A percentile compares a stretch with the other conserved stretches of the same genome.
Conservation (phyloP, 2,329 filamentous ascomycete genomes). For the Pseudomassariella vexata region DNA sequence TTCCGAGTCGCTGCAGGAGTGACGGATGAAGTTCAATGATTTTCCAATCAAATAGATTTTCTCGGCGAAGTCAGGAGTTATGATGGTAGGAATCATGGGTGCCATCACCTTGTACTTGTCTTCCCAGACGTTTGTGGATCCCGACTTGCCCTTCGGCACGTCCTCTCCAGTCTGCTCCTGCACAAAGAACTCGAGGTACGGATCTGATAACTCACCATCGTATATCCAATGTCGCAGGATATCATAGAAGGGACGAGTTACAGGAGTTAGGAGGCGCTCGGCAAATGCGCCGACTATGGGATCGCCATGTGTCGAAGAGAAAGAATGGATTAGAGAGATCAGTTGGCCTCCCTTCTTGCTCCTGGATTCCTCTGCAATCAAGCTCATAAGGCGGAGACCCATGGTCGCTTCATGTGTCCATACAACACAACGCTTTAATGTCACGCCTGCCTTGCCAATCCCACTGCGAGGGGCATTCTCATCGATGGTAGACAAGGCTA, state of each 20-base stretch:
- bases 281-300: slow-evolving; percentile 92
- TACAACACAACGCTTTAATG: slow-evolving; percentile 88
- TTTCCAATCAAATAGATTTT: slow-evolving; percentile 98
- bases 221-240: slow-evolving; percentile 98
- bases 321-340: slow-evolving; percentile 87
- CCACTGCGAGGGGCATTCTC: slow-evolving; percentile 61
- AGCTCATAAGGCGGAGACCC: slow-evolving; percentile 85
- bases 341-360: slow-evolving; percentile 81
- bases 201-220: slow-evolving; percentile 94
- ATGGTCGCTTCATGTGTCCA: slow-evolving; percentile 98
- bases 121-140: slow-evolving; percentile 90
- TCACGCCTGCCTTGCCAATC: slow-evolving; percentile 83
- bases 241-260: slow-evolving; percentile 93
- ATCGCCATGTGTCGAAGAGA: slow-evolving; percentile 90
- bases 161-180: slow-evolving; percentile 65
- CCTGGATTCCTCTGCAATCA: slow-evolving; percentile 88
- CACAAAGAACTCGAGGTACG: slow-evolving; percentile 93
- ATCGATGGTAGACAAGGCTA: slow-evolving; percentile 70
- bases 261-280: slow-evolving; percentile 76
- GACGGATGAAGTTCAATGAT: slow-evolving; percentile 94
- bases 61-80: slow-evolving; percentile 87
- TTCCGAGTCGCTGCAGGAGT: slow-evolving; percentile 85
- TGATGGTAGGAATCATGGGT: slow-evolving; percentile 86
- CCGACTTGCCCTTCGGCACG: slow-evolving; percentile 41
- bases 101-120: slow-evolving; percentile 88